These are phyloP conservation scores for Lanmaoa rubissima DNA, from an alignment of 768 basidiomycete species.

Conservation along the genomic window DNA sequence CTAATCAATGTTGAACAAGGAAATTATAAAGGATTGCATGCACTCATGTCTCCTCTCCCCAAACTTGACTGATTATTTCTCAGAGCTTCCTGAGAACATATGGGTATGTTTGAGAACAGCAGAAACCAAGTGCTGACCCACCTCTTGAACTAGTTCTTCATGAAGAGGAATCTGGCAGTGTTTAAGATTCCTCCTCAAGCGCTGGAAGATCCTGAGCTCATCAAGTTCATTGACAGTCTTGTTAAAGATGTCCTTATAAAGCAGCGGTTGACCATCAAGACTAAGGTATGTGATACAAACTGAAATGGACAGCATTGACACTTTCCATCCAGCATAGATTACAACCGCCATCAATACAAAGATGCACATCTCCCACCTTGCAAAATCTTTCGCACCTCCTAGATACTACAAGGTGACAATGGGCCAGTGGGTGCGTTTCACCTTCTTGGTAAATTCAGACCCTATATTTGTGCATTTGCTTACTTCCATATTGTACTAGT, in stretches of 20 bases:
- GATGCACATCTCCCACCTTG: no score
- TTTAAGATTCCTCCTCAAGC: background rate
- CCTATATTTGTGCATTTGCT: no score
- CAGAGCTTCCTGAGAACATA: no score
- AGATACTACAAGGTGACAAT: background rate
- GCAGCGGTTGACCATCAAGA: background rate
- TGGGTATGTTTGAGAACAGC: no score
- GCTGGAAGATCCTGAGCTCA: background rate
- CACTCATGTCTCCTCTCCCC: background rate
- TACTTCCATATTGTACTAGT: no score
- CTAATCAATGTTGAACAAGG: no score
- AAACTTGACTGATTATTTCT: background rate
- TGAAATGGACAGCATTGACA: no score
- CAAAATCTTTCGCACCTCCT: no score
- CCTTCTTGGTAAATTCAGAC: no score
- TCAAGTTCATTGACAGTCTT: background rate
- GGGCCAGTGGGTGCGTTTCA: background rate
- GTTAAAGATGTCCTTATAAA: background rate
- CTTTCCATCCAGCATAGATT: no score
- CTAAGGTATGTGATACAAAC: background rate
- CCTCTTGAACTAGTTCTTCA: background rate
- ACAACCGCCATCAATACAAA: no score
- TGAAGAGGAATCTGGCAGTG: background rate
- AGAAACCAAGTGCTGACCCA: no score
- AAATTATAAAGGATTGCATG: background rate